phyloP scores from a whole-genome alignment of 768 basidiomycete species.

The Boletus rubescentipes region DNA sequence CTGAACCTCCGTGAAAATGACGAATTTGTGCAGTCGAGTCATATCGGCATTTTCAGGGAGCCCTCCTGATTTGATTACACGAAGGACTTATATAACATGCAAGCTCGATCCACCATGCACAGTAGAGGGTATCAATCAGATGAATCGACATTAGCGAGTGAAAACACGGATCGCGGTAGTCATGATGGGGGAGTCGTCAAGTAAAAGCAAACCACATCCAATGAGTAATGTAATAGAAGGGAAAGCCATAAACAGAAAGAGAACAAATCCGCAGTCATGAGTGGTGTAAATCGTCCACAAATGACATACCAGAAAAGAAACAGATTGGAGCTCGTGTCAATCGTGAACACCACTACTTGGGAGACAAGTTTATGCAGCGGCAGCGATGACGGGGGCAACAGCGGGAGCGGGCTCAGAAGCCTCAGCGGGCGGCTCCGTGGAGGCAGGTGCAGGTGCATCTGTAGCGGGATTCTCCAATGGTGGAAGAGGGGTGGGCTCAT shows the following conservation, averaged over 20 bases:
- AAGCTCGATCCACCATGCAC: constrained; percentile 31
- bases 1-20: background rate
- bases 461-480: constrained; percentile 79
- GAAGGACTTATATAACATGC: constrained; percentile 34
- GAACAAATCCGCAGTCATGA: constrained; percentile 38
- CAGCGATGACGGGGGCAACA: constrained; percentile 68
- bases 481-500: constrained; percentile 76
- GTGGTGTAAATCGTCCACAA: constrained; percentile 36
- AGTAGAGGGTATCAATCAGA: constrained; percentile 53
- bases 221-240: constrained; percentile 44
- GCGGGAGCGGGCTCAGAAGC: constrained; percentile 41
- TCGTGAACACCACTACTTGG: constrained; percentile 32
- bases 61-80: constrained; percentile 31
- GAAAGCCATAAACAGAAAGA: constrained; percentile 34
- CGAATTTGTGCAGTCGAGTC: constrained; percentile 22
- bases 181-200: constrained; percentile 61
- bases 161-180: constrained; percentile 61
- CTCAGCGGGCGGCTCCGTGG: constrained; percentile 38
- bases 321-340: constrained; percentile 47
- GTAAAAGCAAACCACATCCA: constrained; percentile 61
- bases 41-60: constrained; percentile 4
- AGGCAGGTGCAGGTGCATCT: constrained; percentile 38
- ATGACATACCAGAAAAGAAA: constrained; percentile 36
- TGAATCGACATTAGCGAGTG: constrained; percentile 69
- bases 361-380: constrained; percentile 63